Evolutionary conservation across 164 flowering plant species (phyloP), one percentile per base, ranked within the genome.

Genomic region (Litsea cubeba): DNA sequence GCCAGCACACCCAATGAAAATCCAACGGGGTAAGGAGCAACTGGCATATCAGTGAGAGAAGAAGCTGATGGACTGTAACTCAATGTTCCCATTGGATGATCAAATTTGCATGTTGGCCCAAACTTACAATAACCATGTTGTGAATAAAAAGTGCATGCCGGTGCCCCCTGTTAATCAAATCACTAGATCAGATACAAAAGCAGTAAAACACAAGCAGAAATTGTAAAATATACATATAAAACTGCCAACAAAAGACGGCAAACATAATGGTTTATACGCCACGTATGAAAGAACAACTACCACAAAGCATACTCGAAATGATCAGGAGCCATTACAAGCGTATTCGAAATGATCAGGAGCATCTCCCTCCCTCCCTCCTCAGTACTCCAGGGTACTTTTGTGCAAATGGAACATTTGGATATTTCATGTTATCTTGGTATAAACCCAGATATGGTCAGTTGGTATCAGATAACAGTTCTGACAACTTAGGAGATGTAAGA

Each of bases 51-150:
- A 72, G 91, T 79, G 46, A 94, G 92, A 72, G 98, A 96, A 46
- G 99, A 96, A 50, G 98, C 95, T 54, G 99, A 96, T n/a, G 98
- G 93, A 72, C 94, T 88, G 85, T 92, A 91, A 76, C 91, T 89
- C 72, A 92, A 75, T n/a, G 83, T 71, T 70, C 87, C 90, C 90
- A 85, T 84, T 40, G 97, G 91, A 72, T 94, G 98, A 77, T 94
- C 94, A 73, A 84, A 94, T 83, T 86, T 92, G 90, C 98, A 94
- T n/a, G 92, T 82, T 1, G 87, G 84, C n/a, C 98, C 98, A 77
- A 84, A 94, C 82, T 88, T 94, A 87, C 98, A 94, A 14, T 79
- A 77, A 65, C 98, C 98, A 65, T 85, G 87, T 76, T 86, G 93
- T 22, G 82, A 70, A 77, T 85, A 94, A 78, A 86, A 89, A 79